These are phyloP conservation scores for Colletotrichum agaves DNA, from an alignment of 2,329 filamentous ascomycete genomes.

Conservation along the genomic window DNA sequence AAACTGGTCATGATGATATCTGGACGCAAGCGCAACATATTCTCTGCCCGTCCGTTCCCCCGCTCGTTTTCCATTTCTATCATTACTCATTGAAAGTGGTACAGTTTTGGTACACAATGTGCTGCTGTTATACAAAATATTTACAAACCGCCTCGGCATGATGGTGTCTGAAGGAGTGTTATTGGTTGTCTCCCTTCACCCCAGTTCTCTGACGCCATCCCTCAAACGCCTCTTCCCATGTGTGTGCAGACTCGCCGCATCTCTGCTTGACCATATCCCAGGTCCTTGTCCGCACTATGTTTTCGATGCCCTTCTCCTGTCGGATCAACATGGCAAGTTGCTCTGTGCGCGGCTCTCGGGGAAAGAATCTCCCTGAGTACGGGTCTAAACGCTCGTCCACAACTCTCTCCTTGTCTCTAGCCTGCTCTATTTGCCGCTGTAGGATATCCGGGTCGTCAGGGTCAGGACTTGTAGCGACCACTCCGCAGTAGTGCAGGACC, in stretches of 20 bases:
- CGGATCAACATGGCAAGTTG: slow-evolving; percentile 77
- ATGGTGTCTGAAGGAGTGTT: background rate
- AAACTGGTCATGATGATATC: background rate
- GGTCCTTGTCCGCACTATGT: slow-evolving; percentile 81
- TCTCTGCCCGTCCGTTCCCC: no score
- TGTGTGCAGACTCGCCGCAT: slow-evolving; percentile 69
- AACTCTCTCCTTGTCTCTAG: slow-evolving; percentile 75
- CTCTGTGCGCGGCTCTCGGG: slow-evolving; percentile 82
- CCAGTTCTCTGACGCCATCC: slow-evolving; percentile 58
- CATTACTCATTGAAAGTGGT: slow-evolving; percentile 21
- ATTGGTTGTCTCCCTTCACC: slow-evolving; percentile 10
- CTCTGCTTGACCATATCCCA: slow-evolving; percentile 83
- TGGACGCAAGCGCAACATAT: background rate
- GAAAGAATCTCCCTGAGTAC: slow-evolving; percentile 86
- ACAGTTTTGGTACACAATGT: slow-evolving; percentile 25
- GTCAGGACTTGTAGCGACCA: slow-evolving; percentile 87
- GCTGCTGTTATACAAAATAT: background rate
- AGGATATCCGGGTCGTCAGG: slow-evolving; percentile 85
- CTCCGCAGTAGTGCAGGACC: slow-evolving; percentile 88
- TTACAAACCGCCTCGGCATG: background rate
- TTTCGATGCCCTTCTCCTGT: slow-evolving; percentile 81
- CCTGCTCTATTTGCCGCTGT: slow-evolving; percentile 75
- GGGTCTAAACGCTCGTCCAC: slow-evolving; percentile 93
- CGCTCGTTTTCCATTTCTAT: background rate
- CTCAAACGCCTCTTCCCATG: slow-evolving; percentile 74